Conservation (phyloP, 352 stramenopile genomes). For the Phytophthora ohioensis region DNA sequence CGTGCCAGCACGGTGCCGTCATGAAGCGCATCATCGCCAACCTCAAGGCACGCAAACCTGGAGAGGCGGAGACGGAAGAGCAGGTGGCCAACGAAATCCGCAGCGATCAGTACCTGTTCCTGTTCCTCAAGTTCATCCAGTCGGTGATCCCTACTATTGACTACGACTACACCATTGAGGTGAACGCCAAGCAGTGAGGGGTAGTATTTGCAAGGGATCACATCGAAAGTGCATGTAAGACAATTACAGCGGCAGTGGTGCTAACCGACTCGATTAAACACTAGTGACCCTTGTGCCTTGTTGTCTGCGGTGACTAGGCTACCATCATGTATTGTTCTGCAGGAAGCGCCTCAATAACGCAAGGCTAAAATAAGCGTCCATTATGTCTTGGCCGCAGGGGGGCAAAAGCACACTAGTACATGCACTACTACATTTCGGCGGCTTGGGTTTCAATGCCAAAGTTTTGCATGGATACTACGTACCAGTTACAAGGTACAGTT, state of each 20-base stretch:
- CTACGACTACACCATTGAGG: slow-evolving; percentile 99
- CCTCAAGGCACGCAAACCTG: slow-evolving; percentile 74
- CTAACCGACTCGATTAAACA: background rate
- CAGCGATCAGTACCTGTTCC: slow-evolving; percentile 98
- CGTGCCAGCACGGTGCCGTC: slow-evolving; percentile 97
- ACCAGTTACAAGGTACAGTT: too few species aligned
- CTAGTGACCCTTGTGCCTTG: background rate
- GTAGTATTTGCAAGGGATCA: slow-evolving; percentile 6
- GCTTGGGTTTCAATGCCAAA: too few species aligned
- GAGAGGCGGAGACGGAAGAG: slow-evolving; percentile 36
- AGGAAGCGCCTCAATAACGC: too few species aligned
- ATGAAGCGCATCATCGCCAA: slow-evolving; percentile 99
- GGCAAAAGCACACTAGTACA: too few species aligned
- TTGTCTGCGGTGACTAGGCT: too few species aligned
- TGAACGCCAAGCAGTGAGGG: slow-evolving; percentile 79
- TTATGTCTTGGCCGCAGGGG: too few species aligned
- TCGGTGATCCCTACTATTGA: slow-evolving; percentile 99
- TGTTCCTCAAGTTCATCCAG: slow-evolving; percentile 99
- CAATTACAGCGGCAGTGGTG: background rate
- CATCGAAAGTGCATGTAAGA: slow-evolving; percentile 14
- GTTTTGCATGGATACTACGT: too few species aligned
- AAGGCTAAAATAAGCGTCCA: too few species aligned
- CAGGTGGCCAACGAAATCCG: slow-evolving; percentile 64
- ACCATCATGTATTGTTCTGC: too few species aligned
- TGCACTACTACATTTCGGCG: too few species aligned